Base-by-base conservation (phyloP, 768 basidiomycete genomes). In the Sarcodon aspratus region DNA sequence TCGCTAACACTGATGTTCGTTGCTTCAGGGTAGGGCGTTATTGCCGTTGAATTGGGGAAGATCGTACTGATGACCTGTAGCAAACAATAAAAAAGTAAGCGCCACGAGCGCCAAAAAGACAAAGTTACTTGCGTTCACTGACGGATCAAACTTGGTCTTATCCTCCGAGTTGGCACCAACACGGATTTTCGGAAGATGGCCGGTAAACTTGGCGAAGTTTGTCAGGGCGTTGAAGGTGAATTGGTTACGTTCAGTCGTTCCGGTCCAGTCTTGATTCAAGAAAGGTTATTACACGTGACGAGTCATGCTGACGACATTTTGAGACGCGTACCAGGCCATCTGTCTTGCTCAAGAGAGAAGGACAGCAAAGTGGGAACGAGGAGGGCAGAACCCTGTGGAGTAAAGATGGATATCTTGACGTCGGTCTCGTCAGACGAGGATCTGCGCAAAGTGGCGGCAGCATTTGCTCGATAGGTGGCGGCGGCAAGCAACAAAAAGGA, bases 311-410 rank as follows among this genome's bases (percentile, higher is more conserved):
- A 42, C 15, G 40, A 13, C 40, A 13, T 1, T 1, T 13, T 17
- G 9, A 27, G 15, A 42, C 17, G 27, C 40, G 40, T 9, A 42
- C 40, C 40, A 17, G 69, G 66, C 81, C 81, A 85, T 33, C 78
- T 67, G 54, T 85, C 82, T 60, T 81, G 76, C 55, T 84, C 84
- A 47, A 85, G 74, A 32, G 82, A 85, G 54, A 84, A 74, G 0
- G 79, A 80, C 27, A 84, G 54, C 10, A 82, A 62, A 9, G 74
- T 73, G 7, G 69, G 68, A 7, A 66, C 61, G 1, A 82, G 61
- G 1, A 50, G 49, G 8, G 64, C 58, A 3, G 76, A 67, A 37
- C 44, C 52, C 4, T 56, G 48, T 1, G 74, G 72, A 15, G 68
- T 56, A 9, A 54, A 48, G 36, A 71, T 52, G 8, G 74, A 67